Evolutionary conservation across 768 basidiomycete species (phyloP), one percentile per base, ranked within the genome.

Genomic region (Pholiota molesta): DNA sequence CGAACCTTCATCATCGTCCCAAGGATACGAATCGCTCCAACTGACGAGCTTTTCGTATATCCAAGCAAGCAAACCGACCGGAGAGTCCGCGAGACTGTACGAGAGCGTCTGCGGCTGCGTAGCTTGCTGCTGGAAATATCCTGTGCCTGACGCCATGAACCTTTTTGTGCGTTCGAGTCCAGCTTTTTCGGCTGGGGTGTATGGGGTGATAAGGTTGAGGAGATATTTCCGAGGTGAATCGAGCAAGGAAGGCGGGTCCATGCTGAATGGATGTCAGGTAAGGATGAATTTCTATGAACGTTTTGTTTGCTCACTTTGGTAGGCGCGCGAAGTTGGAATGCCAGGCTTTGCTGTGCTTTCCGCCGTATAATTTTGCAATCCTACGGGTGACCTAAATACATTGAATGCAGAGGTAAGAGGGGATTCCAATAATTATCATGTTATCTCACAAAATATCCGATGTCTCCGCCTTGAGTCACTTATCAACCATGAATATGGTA

Each of bases 31-130:
- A 64, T 87, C 86, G 0, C 80, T 79, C 80, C 81, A 83, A 31
- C 72, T 69, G 28, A 79, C 74, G 16, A 84, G 64, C 52, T 85
- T 83, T 63, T 84, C 83, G 60, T 83, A 85, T 23, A 85, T 81
- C 83, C 83, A 84, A 2, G 78, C 81, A 8, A 85, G 73, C 26
- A 84, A 66, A 0, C 84, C 87, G 7, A 80, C 77, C n/a, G 87
- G 87, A 7, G 85, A 87, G 65, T 89, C 87, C 0, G 83, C 73
- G 1, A 88, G 73, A n/a, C 75, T 64, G 64, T 88, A 88, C 0
- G 82, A 85, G 5, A 85, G 66, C 0, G 84, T 85, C 65, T 84
- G 83, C 0, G 83, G 84, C 63, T 78, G 76, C 0, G 82, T 84
- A 2, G 74, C 69, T 62, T 84, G 84, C 44, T 76, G 65, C 2